These are phyloP conservation scores for Arthroderma uncinatum DNA, from an alignment of 2,329 filamentous ascomycete species.

Conservation along the genomic window DNA sequence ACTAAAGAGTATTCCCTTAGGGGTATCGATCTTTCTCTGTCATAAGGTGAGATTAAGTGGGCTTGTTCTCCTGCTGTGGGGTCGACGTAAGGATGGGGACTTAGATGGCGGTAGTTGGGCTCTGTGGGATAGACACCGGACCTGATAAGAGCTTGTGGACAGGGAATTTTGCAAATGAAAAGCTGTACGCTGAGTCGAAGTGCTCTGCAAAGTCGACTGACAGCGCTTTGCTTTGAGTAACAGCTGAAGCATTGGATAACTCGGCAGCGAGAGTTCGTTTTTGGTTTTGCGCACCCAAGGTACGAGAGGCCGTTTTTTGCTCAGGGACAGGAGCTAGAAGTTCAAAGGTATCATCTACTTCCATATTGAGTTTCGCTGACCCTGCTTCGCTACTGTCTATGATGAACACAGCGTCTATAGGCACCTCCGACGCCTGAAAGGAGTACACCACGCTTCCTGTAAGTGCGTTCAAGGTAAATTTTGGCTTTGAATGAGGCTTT, in stretches of 20 bases:
- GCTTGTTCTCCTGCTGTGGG: no score
- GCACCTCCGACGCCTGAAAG: not conserved
- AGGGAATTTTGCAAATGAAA: not conserved
- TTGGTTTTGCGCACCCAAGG: not conserved
- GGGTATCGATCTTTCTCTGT: no score
- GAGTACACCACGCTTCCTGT: not conserved
- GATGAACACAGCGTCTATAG: not conserved
- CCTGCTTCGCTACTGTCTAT: not conserved
- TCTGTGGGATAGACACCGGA: not conserved
- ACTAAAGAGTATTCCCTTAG: no score
- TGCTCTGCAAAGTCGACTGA: not conserved
- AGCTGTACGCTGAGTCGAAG: not conserved
- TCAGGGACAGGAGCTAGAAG: not conserved
- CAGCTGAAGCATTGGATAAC: not conserved
- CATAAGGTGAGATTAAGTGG: no score
- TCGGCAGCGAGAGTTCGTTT: not conserved
- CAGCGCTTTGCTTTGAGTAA: not conserved
- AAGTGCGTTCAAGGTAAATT: not conserved
- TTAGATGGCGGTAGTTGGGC: no score
- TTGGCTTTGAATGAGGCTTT: not conserved
- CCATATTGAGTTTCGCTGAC: not conserved
- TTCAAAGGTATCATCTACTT: not conserved
- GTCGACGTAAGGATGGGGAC: no score
- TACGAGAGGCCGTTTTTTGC: not conserved
- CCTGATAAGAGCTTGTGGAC: not conserved